These are phyloP conservation scores for Fraxinus cuspidata DNA, from an alignment of 257 asterid species.

Conservation along the genomic window DNA sequence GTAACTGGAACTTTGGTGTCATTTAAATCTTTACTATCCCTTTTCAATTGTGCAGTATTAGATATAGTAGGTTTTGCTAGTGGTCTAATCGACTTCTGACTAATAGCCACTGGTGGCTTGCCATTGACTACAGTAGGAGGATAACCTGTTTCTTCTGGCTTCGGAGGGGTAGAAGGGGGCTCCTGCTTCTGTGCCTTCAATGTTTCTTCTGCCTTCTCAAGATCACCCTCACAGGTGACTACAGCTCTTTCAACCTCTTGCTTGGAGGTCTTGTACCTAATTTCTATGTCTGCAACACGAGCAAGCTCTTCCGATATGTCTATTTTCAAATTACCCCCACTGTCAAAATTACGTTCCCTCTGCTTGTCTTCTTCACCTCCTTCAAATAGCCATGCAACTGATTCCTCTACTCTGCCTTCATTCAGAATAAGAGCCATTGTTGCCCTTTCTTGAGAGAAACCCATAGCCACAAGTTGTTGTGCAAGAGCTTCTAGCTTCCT, in stretches of 20 bases:
- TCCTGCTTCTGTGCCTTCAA: slow-evolving; percentile 75
- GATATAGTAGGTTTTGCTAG: slow-evolving; percentile 45
- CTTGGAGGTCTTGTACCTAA: slow-evolving; percentile 66
- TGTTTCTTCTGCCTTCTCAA: slow-evolving; percentile 77
- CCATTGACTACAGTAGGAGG: slow-evolving; percentile 48
- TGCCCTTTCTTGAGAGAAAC: slow-evolving; percentile 86
- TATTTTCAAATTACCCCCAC: slow-evolving; percentile 74
- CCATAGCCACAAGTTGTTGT: slow-evolving; percentile 92
- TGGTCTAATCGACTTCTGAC: slow-evolving; percentile 40
- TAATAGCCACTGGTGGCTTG: slow-evolving; percentile 38
- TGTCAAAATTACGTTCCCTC: slow-evolving; percentile 50
- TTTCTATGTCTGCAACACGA: slow-evolving; percentile 70
- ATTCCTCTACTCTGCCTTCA: slow-evolving; percentile 91
- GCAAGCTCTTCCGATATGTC: slow-evolving; percentile 94
- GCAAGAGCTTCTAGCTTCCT: slow-evolving; percentile 74
- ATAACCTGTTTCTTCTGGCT: slow-evolving; percentile 69
- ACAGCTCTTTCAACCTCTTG: slow-evolving; percentile 91
- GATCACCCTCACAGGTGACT: slow-evolving; percentile 87
- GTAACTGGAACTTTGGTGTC: slow-evolving; percentile 53
- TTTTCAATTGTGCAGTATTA: slow-evolving; percentile 45
- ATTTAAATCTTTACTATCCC: slow-evolving; percentile 70
- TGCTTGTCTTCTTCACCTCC: slow-evolving; percentile 54
- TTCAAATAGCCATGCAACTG: slow-evolving; percentile 67
- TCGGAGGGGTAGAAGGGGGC: slow-evolving; percentile 47
- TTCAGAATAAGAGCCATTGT: slow-evolving; percentile 92